Base-by-base conservation (phyloP, 768 basidiomycete species). In the Termitomyces sp. region DNA sequence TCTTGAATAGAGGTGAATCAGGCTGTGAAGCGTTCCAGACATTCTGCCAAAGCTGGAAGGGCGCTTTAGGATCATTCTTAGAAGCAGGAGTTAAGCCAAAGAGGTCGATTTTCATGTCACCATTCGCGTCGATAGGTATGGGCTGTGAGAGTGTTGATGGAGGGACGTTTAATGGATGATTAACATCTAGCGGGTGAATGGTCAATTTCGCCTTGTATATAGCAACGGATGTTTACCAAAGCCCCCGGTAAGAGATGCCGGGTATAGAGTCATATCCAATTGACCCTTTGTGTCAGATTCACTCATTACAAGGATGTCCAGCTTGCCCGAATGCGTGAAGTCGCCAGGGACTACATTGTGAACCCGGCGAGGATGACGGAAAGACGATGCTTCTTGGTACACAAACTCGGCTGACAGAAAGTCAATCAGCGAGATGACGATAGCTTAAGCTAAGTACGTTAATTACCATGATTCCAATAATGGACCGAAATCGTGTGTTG, bases 301-400 rank as follows among this genome's bases (percentile, higher is more conserved):
- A 47, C 87, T 85, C 91, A 98, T 94, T 50, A 98, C 85, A 1
- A 98, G 84, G 1, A 97, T 70, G 73, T 98, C 97, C 4, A 98
- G 81, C 67, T 85, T 88, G 36, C 97, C 97, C 60, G 94, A 90
- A 69, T 94, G 91, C 31, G 95, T 91, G 69, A 91, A 97, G 75
- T 99, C 97, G 25, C 92, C 93, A 0, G 96, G 95, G 10, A 98
- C 84, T 55, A 96, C 87, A 69, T 97, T 97, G 62, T 84, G 76
- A 25, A 97, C 79, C 36, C 77, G 79, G 32, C 71, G 65, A 7
- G 82, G 73, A 74, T 91, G 87, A 56, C 73, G 78, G 66, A 91
- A 79, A 7, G 82, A 73, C 6, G 76, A 71, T 5, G 83, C 76
- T 56, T 79, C 77, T 61, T 77, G 67, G 68, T 86, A 92, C 0